phyloP scores from a whole-genome alignment of 2,329 filamentous ascomycete species.

The Lecanicillium sp. region DNA sequence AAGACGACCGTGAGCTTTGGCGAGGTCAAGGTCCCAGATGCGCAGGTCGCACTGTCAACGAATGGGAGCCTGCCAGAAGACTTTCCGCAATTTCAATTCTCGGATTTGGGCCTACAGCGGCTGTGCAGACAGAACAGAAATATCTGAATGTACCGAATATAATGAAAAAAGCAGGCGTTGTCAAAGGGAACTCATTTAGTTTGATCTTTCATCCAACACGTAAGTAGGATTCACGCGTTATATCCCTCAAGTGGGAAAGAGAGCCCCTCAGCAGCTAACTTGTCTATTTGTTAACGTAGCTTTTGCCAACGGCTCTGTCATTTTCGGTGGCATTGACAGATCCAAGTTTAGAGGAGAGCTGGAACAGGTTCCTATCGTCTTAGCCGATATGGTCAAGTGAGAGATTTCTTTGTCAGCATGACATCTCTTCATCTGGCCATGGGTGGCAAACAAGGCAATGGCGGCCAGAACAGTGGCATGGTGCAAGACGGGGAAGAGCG shows the following conservation, averaged over 20 bases:
- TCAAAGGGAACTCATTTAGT: conserved; percentile 2
- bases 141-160: conserved; percentile 2
- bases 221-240: not conserved
- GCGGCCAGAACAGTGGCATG: not conserved
- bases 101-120: not conserved
- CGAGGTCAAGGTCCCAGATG: not conserved
- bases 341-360: conserved; percentile 3
- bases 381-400: not conserved
- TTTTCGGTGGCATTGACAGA: conserved; percentile 5
- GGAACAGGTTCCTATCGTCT: not conserved
- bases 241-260: not conserved
- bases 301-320: conserved; percentile 3
- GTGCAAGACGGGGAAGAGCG: no score
- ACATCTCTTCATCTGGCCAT: conserved; percentile 2
- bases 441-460: not conserved
- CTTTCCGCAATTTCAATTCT: conserved; percentile 5
- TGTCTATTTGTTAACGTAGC: not conserved
- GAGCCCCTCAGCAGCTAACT: no score
- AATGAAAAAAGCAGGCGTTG: not conserved
- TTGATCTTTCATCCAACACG: conserved; percentile 2
- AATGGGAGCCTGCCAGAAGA: not conserved
- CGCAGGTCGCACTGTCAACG: conserved; percentile 1
- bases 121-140: not conserved
- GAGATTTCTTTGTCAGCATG: conserved; percentile 3
- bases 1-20: conserved; percentile 1